Percentiles rank a stretch among this genome's conserved stretches.
Conservation (phyloP, 2,329 filamentous ascomycete species). For the Lithohypha guttulata region DNA sequence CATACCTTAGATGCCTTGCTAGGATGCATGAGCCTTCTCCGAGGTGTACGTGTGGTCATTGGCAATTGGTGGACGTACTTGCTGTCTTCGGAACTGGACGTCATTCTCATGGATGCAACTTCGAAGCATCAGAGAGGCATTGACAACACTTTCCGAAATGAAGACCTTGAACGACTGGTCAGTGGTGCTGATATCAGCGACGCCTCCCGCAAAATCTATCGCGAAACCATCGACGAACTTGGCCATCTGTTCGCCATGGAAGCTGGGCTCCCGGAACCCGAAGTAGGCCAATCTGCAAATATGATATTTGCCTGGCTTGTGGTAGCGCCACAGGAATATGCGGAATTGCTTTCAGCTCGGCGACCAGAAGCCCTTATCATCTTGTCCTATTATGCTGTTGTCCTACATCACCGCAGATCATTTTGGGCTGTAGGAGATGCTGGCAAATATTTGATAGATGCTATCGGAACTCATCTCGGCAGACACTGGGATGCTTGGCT, state of each 20-base stretch:
- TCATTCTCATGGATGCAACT: conserved; percentile 7
- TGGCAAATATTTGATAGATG: conserved; percentile 23
- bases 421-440: conserved; percentile 29
- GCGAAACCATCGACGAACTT: conserved; percentile 12
- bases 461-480: conserved; percentile 22
- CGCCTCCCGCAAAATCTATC: conserved; percentile 10
- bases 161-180: conserved; percentile 8
- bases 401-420: conserved; percentile 27
- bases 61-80: conserved; percentile 10
- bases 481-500: conserved; percentile 24
- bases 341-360: conserved; percentile 26
- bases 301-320: conserved; percentile 14
- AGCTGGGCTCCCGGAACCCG: neutral
- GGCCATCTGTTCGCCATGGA: conserved; percentile 10
- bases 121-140: neutral
- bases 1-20: conserved; percentile 23
- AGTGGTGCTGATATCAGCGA: conserved; percentile 5
- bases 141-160: conserved; percentile 2
- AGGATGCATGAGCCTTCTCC: conserved; percentile 22
- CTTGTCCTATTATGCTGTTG: conserved; percentile 34
- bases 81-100: conserved; percentile 11
- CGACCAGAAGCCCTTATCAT: conserved; percentile 34
- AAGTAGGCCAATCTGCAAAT: conserved; percentile 1
- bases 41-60: conserved; percentile 19
- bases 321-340: conserved; percentile 20